Base-by-base conservation (phyloP, 2,329 filamentous ascomycete species). In the Colletotrichum liaoningense region DNA sequence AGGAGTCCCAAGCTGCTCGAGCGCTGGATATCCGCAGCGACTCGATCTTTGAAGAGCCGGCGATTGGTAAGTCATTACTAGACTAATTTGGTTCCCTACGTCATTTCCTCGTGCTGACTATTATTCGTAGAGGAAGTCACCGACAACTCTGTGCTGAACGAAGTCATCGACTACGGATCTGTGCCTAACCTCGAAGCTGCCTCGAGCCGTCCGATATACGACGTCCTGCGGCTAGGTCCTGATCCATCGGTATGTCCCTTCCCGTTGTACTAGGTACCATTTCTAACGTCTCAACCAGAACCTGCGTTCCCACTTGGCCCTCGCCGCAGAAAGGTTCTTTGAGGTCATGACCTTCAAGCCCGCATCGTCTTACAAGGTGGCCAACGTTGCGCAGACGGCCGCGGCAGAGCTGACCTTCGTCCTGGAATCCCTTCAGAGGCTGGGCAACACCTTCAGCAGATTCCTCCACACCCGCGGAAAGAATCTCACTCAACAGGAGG, bases 271-370 rank as follows among this genome's bases (percentile, higher is more conserved):
- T 54, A 6, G 28, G 3, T 35, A 42, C 22, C 62, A 63, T 52
- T n/a, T 19, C 58, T 22, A 7, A 24, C 28, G 54, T 49, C 52
- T 26, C 30, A 77, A 69, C 79, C 72, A 90, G 88, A 86, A 86
- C 73, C 80, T 80, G 2, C 86, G 89, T 2, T 83, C 83, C 2
- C 89, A 89, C 58, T 78, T 91, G 0, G 79, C 82, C 9, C 77
- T 90, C 14, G 79, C 89, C 0, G 77, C 86, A 0, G 89, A 91
- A 75, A 83, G 84, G 4, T 90, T 88, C 76, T 81, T 89, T 16
- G 86, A 89, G 60, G 74, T 88, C 2, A 78, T 90, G 5, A 77
- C 78, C 28, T 87, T 86, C 77, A 87, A 85, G 64, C 83, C 87
- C 1, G 84, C 87, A 0, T 83, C 87, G 2, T 83, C 86, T 7